Percentiles rank a stretch among this genome's conserved stretches.
Evolutionary conservation across 1,284 basidiomycete genomes (phyloP).

Genomic region (Ustilago xerochloae): DNA sequence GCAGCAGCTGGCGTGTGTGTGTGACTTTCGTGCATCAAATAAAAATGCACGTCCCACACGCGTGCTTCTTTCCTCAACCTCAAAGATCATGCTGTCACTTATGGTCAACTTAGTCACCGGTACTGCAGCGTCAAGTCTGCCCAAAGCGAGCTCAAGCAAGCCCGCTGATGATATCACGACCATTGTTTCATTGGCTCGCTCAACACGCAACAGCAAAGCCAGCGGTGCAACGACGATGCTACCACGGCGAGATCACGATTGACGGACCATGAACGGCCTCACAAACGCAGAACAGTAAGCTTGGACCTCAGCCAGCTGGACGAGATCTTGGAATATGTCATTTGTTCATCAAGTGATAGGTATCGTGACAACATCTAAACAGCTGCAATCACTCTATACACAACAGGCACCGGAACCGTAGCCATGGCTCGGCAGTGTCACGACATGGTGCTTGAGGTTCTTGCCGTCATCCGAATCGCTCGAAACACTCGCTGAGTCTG

Average conservation of each 20-base stretch:
- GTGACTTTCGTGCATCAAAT: slow-evolving; percentile 4
- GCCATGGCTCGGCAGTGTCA: slow-evolving; percentile 39
- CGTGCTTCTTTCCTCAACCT: not conserved
- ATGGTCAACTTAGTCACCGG: too few relatives aligned
- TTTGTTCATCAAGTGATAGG: not conserved
- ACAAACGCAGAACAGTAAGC: too few relatives aligned
- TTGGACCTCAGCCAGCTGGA: too few relatives aligned
- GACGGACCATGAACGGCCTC: too few relatives aligned
- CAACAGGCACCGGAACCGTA: slow-evolving; percentile 40
- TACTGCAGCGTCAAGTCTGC: too few relatives aligned
- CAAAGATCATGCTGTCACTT: too few relatives aligned
- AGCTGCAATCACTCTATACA: slow-evolving; percentile 5
- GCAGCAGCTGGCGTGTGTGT: slow-evolving; percentile 13
- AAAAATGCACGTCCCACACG: slow-evolving; percentile 17
- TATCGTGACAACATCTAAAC: too few relatives aligned
- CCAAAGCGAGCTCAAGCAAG: not conserved
- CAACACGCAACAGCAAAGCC: not conserved
- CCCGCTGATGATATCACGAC: too few relatives aligned
- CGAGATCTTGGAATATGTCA: not conserved
- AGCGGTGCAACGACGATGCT: too few relatives aligned
- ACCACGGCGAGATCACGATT: too few relatives aligned
- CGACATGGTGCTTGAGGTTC: slow-evolving; percentile 32
- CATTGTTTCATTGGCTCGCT: not conserved
- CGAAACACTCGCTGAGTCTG: slow-evolving; percentile 29
- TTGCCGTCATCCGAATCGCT: slow-evolving; percentile 28